Conservation (phyloP, 139 green algal genomes). For the Bryopsis sp. region DNA sequence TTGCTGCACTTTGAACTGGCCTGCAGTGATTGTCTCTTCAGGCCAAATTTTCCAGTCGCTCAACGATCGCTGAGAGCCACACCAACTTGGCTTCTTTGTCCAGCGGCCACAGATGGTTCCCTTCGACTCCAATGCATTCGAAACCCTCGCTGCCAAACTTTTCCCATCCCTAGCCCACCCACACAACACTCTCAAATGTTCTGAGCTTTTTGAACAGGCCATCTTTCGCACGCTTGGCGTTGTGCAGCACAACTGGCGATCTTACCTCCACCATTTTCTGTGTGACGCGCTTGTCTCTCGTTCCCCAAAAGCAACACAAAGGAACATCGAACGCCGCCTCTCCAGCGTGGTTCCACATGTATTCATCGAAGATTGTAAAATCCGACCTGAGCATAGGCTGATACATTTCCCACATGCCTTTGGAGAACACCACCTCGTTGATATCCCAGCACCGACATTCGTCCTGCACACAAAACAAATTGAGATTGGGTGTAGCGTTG, state of each 20-base stretch:
- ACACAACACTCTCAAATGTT: background rate
- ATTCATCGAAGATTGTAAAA: conserved; percentile 76
- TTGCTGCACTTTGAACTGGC: no score
- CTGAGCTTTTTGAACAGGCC: background rate
- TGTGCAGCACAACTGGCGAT: background rate
- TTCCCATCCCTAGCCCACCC: conserved; percentile 28
- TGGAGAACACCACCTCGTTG: conserved; percentile 58
- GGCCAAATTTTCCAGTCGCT: conserved; percentile 17
- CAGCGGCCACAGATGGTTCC: conserved; percentile 67
- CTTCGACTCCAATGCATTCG: conserved; percentile 32
- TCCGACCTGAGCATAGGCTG: conserved; percentile 62
- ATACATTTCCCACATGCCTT: conserved; percentile 54
- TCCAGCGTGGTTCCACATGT: conserved; percentile 30
- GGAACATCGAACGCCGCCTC: conserved; percentile 36
- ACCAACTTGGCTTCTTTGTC: conserved; percentile 40
- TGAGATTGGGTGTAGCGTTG: background rate
- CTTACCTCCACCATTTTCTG: conserved; percentile 39
- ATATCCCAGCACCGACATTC: conserved; percentile 75
- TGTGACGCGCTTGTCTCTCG: conserved; percentile 39
- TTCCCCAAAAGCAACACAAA: conserved; percentile 46
- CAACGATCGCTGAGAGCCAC: conserved; percentile 40
- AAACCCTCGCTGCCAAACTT: conserved; percentile 39
- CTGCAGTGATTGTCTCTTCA: no score
- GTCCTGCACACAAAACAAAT: conserved; percentile 36
- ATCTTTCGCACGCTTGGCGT: background rate